Base-by-base conservation (phyloP, 2,329 filamentous ascomycete species). In the Venturia aucupariae region DNA sequence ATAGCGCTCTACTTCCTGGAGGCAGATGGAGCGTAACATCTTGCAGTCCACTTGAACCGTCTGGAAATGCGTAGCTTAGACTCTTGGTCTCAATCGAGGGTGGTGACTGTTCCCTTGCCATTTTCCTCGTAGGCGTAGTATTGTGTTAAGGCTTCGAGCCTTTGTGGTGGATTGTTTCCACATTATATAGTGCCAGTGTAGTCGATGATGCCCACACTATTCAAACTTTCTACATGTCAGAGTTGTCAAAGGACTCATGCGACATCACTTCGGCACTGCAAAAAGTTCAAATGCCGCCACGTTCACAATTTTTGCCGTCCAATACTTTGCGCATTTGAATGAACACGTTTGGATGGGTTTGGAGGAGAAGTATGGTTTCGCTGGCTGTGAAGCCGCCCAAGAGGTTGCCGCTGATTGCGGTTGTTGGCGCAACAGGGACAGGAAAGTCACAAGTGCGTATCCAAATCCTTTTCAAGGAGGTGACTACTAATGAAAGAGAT, bases 401-500 rank as follows among this genome's bases (percentile, higher is more conserved):
- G 51, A 51, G 60, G 42, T 38, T 51, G 38, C 64, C 64, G 24
- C 78, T 97, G 67, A 82, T 97, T 70, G 86, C 90, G 60, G 84
- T 97, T 66, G 82, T 97, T 60, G 93, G 93, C 69, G 90, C 92
- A 60, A 97, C 93, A 11, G 93, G 92, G 65, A 97, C 92, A 1
- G 93, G 93, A 67, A 96, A 96, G 77, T 96, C 92, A 46, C 88
- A 95, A 79, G 91, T 95, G 80, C 72, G 79, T 63, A 38, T 54
- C 39, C 41, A 27, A 22, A n/a, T 22, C 6, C 0, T 51, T 19
- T 19, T 15, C 11, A 46, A 17, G 19, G 17, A 13, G 2, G 27
- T 35, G 19, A 2, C n/a, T 62, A 2, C n/a, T 62, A 1, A 38
- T 54, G 32, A 41, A 24, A 10, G 3, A 38, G 39, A 57, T 32